Base-by-base conservation (phyloP, 768 basidiomycete genomes). In the Hygrophorus russula region DNA sequence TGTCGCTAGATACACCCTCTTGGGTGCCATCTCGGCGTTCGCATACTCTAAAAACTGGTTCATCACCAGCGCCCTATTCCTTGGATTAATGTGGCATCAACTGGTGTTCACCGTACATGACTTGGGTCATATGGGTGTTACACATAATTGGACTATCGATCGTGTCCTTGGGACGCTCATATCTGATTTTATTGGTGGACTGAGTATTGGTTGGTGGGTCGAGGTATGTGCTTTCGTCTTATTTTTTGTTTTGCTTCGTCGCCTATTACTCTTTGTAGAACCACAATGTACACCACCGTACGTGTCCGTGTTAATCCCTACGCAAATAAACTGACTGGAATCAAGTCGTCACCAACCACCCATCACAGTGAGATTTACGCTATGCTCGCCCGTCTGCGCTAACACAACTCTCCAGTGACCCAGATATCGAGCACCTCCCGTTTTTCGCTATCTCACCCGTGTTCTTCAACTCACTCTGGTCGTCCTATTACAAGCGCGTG, bases 161-260 rank as follows among this genome's bases (percentile, higher is more conserved):
- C 76, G 92, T 27, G 54, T 90, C 30, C 63, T 93, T 29, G 83
- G 78, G 10, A 93, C 82, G 31, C 57, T 80, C 27, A 66, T 97
- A 36, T 87, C 94, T 0, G 76, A 91, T 58, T 89, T 82, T 54
- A 67, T 92, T 37, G 96, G 96, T 18, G 96, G 96, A 4, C 67
- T 99, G 42, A 96, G 92, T 57, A 72, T 96, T 17, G 89, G 92
- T 32, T 99, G 96, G 96, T 99, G 94, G 94, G 87, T 90, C 32
- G 76, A 92, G 59, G 92, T 93, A 53, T 66, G 91, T 78, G 7
- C 24, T 24, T 24, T 24, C 24, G 24, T 24, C 7, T n/a, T 10
- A 39, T 30, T 9, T 34, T 45, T n/a, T 46, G 41, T 2, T 41
- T 31, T 46, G 41, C 31, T 18, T 42, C 28, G 30, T 45, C 1